A percentile compares a stretch with the other conserved stretches of the same genome.
phyloP scores from a whole-genome alignment of 331 rosid genomes.

The Stylosanthes scabra region DNA sequence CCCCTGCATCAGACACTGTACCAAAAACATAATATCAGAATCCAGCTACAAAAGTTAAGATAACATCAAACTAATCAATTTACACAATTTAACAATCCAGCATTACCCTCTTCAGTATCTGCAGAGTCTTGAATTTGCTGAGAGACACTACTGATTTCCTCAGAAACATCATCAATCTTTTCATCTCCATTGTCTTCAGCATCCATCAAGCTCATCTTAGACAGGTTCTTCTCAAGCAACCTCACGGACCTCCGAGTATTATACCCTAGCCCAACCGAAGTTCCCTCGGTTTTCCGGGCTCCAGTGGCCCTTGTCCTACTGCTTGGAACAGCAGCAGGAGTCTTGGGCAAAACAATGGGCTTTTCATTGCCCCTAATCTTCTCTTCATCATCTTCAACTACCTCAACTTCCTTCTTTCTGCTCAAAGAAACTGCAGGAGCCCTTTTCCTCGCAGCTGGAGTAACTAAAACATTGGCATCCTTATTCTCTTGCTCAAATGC shows the following conservation, averaged over 20 bases:
- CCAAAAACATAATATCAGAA: neutral
- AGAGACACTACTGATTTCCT: constrained; percentile 40
- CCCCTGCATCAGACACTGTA: constrained; percentile 40
- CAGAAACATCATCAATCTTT: constrained; percentile 46
- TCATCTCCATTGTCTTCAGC: constrained; percentile 31
- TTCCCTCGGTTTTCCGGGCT: constrained; percentile 35
- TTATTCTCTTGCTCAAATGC: constrained; percentile 48
- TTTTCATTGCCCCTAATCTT: constrained; percentile 34
- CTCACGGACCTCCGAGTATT: constrained; percentile 78
- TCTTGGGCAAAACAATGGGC: constrained; percentile 37
- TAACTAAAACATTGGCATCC: constrained; percentile 36
- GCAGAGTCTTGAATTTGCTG: constrained; percentile 27
- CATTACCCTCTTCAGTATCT: constrained; percentile 45
- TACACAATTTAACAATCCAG: neutral
- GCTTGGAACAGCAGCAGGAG: constrained; percentile 60
- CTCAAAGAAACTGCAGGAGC: constrained; percentile 41
- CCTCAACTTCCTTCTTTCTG: constrained; percentile 47
- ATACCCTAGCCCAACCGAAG: constrained; percentile 46
- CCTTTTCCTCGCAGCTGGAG: constrained; percentile 48
- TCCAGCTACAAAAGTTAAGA: neutral
- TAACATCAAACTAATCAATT: neutral
- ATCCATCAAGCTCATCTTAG: constrained; percentile 53
- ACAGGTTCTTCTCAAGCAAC: constrained; percentile 63
- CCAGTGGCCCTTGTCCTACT: constrained; percentile 46
- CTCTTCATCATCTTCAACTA: constrained; percentile 38